Percentiles rank a stretch among this genome's conserved stretches.
Conservation (phyloP, 768 basidiomycete species). For the Suillus alpinus region DNA sequence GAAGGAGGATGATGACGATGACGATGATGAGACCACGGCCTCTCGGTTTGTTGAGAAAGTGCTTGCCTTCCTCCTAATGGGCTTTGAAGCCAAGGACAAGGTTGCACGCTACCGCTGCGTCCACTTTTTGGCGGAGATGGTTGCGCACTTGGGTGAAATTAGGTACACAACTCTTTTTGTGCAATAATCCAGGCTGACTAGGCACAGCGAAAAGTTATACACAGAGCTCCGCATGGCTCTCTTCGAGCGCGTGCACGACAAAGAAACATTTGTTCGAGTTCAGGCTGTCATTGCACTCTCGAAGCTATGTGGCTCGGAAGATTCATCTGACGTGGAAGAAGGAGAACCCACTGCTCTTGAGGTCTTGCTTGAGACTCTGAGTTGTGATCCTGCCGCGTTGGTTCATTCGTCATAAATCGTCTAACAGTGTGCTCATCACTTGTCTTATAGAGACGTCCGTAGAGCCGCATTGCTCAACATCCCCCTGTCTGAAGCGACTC, state of each 20-base stretch:
- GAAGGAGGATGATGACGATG: slow-evolving; percentile 35
- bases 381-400: slow-evolving; percentile 74
- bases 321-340: slow-evolving; percentile 50
- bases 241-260: slow-evolving; percentile 74
- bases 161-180: slow-evolving; percentile 54
- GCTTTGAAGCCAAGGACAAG: slow-evolving; percentile 87
- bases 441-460: slow-evolving; percentile 73
- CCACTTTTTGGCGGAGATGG: slow-evolving; percentile 75
- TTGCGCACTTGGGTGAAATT: slow-evolving; percentile 76
- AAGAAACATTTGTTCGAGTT: slow-evolving; percentile 70
- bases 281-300: slow-evolving; percentile 80
- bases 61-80: slow-evolving; percentile 70
- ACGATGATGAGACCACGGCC: slow-evolving; percentile 65
- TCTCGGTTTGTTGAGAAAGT: slow-evolving; percentile 68
- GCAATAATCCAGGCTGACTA: neutral
- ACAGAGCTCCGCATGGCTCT: slow-evolving; percentile 56
- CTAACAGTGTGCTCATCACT: neutral
- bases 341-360: slow-evolving; percentile 47
- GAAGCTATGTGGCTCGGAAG: slow-evolving; percentile 73
- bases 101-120: slow-evolving; percentile 77
- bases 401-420: neutral
- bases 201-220: slow-evolving; percentile 73
- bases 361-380: slow-evolving; percentile 63
- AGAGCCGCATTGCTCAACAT: slow-evolving; percentile 74
- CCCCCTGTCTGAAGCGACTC: slow-evolving; percentile 49